These are phyloP conservation scores for Nicotiana undulata DNA, from an alignment of 257 asterid genomes.

Conservation along the genomic window DNA sequence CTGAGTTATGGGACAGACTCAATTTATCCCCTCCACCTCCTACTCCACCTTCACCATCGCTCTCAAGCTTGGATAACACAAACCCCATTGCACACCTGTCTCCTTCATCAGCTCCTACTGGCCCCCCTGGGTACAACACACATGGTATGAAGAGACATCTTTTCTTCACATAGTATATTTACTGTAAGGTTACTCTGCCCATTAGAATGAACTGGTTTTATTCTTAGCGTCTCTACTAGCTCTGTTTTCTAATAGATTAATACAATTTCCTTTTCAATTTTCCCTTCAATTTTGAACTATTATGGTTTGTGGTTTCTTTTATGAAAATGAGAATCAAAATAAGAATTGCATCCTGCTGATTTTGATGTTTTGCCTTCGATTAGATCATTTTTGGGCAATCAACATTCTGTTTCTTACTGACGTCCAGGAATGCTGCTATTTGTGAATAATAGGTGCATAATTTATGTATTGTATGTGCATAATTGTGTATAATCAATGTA, in stretches of 20 bases:
- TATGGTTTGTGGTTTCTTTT: no score
- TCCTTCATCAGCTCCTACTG: conserved; percentile 57
- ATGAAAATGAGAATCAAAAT: not conserved
- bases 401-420: not conserved
- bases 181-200: not conserved
- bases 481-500: no score
- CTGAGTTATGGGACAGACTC: conserved; percentile 90
- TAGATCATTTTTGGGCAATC: not conserved
- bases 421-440: not conserved
- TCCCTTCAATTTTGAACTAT: no score
- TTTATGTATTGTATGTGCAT: no score
- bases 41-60: conserved; percentile 33
- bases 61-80: conserved; percentile 22
- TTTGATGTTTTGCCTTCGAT: not conserved
- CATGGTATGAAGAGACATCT: conserved; percentile 38
- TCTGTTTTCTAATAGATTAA: not conserved
- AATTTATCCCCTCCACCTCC: conserved; percentile 30
- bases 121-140: conserved; percentile 28
- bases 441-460: no score
- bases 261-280: not conserved
- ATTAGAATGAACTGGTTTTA: not conserved
- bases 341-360: not conserved
- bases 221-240: not conserved
- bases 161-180: not conserved
- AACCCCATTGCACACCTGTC: conserved; percentile 30